A percentile compares a stretch with the other conserved stretches of the same genome.
Conservation (phyloP, 1,284 basidiomycete genomes). For the Rhodotorula sp. region DNA sequence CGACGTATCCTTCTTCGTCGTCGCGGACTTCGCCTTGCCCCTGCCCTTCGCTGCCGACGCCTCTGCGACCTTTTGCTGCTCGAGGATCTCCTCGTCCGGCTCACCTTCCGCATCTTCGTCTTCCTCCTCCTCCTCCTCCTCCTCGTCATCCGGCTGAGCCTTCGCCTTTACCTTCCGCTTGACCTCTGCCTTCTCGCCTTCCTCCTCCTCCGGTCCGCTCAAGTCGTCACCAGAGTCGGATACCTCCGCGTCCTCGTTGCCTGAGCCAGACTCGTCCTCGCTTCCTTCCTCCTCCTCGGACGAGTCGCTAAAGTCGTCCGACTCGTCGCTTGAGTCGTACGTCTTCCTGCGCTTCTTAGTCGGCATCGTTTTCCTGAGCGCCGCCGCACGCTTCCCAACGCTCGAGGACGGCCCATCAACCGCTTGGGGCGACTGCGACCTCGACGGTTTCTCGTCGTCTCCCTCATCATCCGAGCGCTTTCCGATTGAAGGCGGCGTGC, state of each 20-base stretch:
- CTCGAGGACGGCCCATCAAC: too few species aligned
- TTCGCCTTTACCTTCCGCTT: background rate
- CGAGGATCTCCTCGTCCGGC: background rate
- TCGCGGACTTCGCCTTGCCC: background rate
- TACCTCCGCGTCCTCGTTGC: background rate
- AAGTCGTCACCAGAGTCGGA: background rate
- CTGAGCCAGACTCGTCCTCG: background rate
- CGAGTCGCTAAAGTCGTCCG: background rate
- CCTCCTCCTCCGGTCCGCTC: background rate
- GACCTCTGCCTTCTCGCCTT: too few species aligned
- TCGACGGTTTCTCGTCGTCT: background rate
- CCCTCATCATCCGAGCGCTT: background rate
- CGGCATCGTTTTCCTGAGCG: background rate
- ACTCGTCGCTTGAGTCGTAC: conserved; percentile 9
- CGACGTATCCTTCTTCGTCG: background rate
- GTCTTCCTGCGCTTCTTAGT: background rate
- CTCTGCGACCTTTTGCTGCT: background rate
- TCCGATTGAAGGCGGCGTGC: background rate
- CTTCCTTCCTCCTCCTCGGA: background rate
- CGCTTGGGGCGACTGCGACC: background rate
- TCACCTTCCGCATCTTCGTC: conserved; percentile 3
- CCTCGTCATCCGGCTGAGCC: background rate
- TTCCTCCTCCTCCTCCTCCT: background rate
- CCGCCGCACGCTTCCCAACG: background rate
- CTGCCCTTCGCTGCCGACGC: background rate